These are phyloP conservation scores for Straminergon stramineum DNA, from an alignment of 225 moss, liverwort and hornwort species.

Conservation along the genomic window DNA sequence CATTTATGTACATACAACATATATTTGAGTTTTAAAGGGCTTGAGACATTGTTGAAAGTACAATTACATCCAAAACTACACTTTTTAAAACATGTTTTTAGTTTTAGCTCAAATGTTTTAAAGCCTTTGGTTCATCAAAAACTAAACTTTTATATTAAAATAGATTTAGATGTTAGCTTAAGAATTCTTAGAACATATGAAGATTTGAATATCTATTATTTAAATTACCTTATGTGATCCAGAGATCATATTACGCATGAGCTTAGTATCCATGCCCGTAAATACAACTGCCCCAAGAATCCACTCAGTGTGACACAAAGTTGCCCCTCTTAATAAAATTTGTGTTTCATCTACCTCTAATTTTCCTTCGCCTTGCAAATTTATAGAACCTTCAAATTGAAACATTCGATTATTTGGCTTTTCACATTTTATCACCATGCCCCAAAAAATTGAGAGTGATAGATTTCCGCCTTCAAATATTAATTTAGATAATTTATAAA, in stretches of 20 bases:
- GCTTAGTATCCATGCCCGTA: slow-evolving; percentile 84
- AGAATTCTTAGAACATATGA: no score
- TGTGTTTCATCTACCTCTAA: slow-evolving; percentile 61
- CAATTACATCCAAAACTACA: background rate
- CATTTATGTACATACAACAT: background rate
- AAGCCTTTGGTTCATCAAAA: background rate
- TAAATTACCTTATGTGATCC: slow-evolving; percentile 44
- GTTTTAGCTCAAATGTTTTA: background rate
- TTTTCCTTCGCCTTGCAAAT: slow-evolving; percentile 81
- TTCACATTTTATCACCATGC: slow-evolving; percentile 83
- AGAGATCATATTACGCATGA: slow-evolving; percentile 78
- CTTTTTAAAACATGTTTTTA: background rate
- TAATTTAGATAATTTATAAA: slow-evolving; percentile 54
- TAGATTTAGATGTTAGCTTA: background rate
- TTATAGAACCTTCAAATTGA: slow-evolving; percentile 78
- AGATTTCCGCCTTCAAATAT: slow-evolving; percentile 52
- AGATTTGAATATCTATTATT: background rate
- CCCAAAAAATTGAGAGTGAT: slow-evolving; percentile 59
- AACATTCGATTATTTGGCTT: slow-evolving; percentile 81
- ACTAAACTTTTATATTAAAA: no score
- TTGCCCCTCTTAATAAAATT: slow-evolving; percentile 70
- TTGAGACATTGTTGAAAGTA: background rate
- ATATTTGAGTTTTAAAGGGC: background rate
- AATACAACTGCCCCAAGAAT: slow-evolving; percentile 81
- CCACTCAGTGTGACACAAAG: slow-evolving; percentile 84